Evolutionary conservation across 495 filamentous ascomycete genomes (phyloP), one percentile per base, ranked within the genome.

Genomic region (Hyaloscypha bicolor): DNA sequence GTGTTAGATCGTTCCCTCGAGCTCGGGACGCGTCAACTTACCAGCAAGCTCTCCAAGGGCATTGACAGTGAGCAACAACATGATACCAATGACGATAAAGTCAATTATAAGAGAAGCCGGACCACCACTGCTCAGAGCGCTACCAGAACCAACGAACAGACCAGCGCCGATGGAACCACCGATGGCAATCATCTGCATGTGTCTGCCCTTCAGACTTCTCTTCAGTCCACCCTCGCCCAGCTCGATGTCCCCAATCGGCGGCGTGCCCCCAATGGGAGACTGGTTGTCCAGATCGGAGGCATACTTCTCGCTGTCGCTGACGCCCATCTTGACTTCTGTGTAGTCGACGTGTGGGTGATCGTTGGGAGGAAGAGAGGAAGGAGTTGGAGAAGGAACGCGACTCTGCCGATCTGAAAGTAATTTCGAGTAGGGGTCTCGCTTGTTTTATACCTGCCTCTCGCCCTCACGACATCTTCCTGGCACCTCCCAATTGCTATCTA

Each of bases 171-270:
- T 97, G 4, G 91, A 95, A 53, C 95, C 95, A 70, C 93, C 93
- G 68, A 96, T 96, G 9, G 94, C 94, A 80, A 97, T 97, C 93
- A 97, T 97, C 82, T 96, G 93, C 71, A 97, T 76, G 81, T 97
- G 94, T 51, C 93, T 83, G 16, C 90, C 89, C 78, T 95, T 96
- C 62, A 97, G 76, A 69, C 83, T 85, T 67, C 93, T 81, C 16
- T 64, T 52, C 51, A 64, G 39, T 48, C 62, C 42, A n/a, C 35
- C 14, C 51, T 65, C 57, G 59, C 60, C 64, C 1, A 9, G 4
- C 35, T 68, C 68, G 21, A 68, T 29, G 35, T 71, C 69, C 25
- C 6, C 19, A 45, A 25, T 48, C 37, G 51, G n/a, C 56, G 37
- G 12, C 30, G 9, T 33, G 62, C 9, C 32, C 21, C 25, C 32